Evolutionary conservation across 208 protist species (phyloP).

Genomic region (Polymyxa betae): DNA sequence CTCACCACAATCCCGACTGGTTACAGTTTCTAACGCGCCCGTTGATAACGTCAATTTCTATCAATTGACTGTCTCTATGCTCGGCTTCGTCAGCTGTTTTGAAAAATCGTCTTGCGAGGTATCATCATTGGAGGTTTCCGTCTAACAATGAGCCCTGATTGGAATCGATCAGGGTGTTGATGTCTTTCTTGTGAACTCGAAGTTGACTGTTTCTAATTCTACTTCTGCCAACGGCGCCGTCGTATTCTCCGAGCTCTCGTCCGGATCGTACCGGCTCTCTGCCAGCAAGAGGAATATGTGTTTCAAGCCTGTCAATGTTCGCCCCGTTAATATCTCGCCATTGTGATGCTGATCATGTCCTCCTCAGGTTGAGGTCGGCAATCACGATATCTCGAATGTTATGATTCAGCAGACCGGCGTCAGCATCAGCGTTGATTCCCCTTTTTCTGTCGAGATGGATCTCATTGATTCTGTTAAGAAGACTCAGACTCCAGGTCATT

Average conservation of each 20-base stretch:
- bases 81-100: background rate
- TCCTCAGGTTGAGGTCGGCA: background rate
- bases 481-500: background rate
- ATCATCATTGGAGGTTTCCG: background rate
- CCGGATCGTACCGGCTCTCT: background rate
- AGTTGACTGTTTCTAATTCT: background rate
- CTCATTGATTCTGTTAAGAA: background rate
- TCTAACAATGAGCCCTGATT: background rate
- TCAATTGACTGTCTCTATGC: background rate
- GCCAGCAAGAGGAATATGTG: background rate
- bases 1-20: background rate
- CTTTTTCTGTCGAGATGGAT: background rate
- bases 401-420: background rate
- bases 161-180: background rate
- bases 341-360: background rate
- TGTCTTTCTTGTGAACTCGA: no score
- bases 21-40: background rate
- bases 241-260: background rate
- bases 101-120: background rate
- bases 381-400: background rate
- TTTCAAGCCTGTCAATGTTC: background rate
- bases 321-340: background rate
- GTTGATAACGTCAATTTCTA: background rate
- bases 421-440: background rate
- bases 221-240: background rate